phyloP scores from a whole-genome alignment of 129 eudicot species.

The Calendula officinalis region DNA sequence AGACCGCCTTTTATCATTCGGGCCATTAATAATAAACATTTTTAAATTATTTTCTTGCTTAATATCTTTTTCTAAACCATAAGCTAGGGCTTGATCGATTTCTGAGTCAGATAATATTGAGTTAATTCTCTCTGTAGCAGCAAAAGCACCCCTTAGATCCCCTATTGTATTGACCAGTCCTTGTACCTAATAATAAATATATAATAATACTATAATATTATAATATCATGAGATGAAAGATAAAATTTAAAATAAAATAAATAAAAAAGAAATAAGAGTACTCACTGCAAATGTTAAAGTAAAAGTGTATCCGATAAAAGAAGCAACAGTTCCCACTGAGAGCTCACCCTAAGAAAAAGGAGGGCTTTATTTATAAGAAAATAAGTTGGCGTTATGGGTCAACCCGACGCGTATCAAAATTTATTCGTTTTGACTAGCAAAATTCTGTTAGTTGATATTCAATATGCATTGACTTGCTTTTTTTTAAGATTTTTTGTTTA shows the following conservation, averaged over 20 bases:
- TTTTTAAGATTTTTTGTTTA: too few relatives aligned
- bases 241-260: conserved; percentile 13
- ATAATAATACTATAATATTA: too few relatives aligned
- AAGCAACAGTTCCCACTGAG: conserved; percentile 89
- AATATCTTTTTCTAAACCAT: conserved; percentile 75
- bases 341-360: conserved; percentile 72
- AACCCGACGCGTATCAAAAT: too few relatives aligned
- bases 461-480: too few relatives aligned
- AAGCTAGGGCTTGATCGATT: conserved; percentile 80
- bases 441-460: too few relatives aligned
- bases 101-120: conserved; percentile 72
- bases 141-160: conserved; percentile 95
- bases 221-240: not conserved
- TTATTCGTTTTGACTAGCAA: not conserved
- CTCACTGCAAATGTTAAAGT: conserved; percentile 96
- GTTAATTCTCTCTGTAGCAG: conserved; percentile 94
- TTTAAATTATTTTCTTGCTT: conserved; percentile 48
- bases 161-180: conserved; percentile 95
- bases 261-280: conserved; percentile 28
- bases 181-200: conserved; percentile 60
- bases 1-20: conserved; percentile 39
- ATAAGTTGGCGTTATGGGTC: not conserved
- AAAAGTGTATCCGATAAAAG: conserved; percentile 95
- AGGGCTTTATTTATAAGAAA: not conserved
- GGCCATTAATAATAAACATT: conserved; percentile 47